These are phyloP conservation scores for Sclerotinia minor DNA, from an alignment of 2,329 filamentous ascomycete species.

Conservation along the genomic window DNA sequence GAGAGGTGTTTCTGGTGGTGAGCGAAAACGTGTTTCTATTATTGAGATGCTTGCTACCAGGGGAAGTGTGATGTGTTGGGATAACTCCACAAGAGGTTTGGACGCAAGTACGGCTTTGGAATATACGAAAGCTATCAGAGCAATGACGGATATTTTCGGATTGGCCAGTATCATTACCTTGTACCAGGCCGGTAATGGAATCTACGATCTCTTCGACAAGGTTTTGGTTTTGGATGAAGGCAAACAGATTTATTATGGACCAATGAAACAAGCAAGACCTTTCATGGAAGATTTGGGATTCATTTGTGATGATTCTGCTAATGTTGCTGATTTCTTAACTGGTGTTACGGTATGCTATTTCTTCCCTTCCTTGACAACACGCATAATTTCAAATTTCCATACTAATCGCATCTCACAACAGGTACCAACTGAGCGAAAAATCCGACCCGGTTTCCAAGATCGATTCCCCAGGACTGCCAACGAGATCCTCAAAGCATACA, in stretches of 20 bases:
- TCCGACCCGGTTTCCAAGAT: slow-evolving; percentile 48
- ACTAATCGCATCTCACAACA: background rate
- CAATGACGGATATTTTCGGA: slow-evolving; percentile 62
- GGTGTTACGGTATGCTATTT: slow-evolving; percentile 45
- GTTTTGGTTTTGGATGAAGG: slow-evolving; percentile 67
- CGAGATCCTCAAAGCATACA: slow-evolving; percentile 51
- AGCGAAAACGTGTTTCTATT: slow-evolving; percentile 61
- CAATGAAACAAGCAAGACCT: slow-evolving; percentile 56
- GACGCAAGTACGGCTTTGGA: slow-evolving; percentile 69
- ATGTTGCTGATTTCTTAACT: slow-evolving; percentile 65
- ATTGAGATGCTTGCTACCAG: slow-evolving; percentile 48
- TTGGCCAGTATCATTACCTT: slow-evolving; percentile 63
- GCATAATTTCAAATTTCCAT: background rate
- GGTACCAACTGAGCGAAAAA: slow-evolving; percentile 61
- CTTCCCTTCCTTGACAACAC: background rate
- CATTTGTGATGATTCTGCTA: slow-evolving; percentile 60
- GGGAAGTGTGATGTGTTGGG: slow-evolving; percentile 60
- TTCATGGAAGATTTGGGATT: slow-evolving; percentile 69
- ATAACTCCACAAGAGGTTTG: slow-evolving; percentile 65
- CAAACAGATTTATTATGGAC: slow-evolving; percentile 65
- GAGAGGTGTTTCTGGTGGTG: slow-evolving; percentile 62
- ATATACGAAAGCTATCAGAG: slow-evolving; percentile 60
- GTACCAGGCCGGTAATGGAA: slow-evolving; percentile 70
- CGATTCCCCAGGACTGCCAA: slow-evolving; percentile 50
- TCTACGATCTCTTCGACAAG: slow-evolving; percentile 70